Base-by-base conservation (phyloP, 345 rosid species). In the Citrus reticulata region DNA sequence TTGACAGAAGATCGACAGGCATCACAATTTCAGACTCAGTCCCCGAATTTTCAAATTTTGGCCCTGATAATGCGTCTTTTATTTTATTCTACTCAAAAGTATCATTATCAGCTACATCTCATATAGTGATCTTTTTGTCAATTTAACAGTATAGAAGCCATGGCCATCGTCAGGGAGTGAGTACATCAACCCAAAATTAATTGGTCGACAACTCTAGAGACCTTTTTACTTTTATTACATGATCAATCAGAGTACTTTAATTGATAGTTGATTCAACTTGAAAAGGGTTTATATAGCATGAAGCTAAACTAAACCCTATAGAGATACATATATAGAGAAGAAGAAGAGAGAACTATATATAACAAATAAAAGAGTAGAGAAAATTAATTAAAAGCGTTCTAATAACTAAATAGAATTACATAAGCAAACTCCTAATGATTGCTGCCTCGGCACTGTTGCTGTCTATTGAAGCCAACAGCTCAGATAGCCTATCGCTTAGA, bases 371-470 rank as follows among this genome's bases (percentile, higher is more conserved):
- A 19, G 70, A 4, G 9, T 20, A 40, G 55, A 54, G 4, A 17
- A 30, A 22, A 19, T 10, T 10, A 22, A 24, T 3, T 2, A 61
- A 13, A 6, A 6, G 9, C 6, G 17, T 13, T 8, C 17, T 80
- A 19, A 22, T 80, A 17, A 17, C 19, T 54, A 54, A 54, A 54
- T 54, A 54, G 6, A 54, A 81, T 77, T 87, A 84, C 90, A 77
- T 80, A 74, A 93, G 89, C 86, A 95, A 87, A 82, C 94, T 92
- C 90, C 98, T 91, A 81, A 95, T 90, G 49, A 95, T 89, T 79
- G 92, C 94, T 25, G 98, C 98, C 66, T 95, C 94, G 39, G 90
- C 91, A 42, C 91, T 90, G 77, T 87, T 80, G 61, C 85, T 66
- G 68, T 93, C 98, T 19, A 85, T 85, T 10, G 97, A 88, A 60